Evolutionary conservation across 176 grass and related monocot genomes (phyloP).

Genomic region (Oryza officinalis): DNA sequence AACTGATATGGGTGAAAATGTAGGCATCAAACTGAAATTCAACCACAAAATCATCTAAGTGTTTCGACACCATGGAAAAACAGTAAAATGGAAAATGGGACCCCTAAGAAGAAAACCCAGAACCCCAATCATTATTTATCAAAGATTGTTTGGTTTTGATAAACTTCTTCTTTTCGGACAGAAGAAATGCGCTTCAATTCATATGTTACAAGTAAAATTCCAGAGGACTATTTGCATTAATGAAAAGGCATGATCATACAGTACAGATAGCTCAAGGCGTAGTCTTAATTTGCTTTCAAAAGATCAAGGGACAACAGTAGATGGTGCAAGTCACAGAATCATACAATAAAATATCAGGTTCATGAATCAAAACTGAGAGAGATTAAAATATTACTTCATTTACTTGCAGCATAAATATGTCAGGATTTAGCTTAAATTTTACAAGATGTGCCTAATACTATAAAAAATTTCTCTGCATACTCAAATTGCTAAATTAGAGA

Average conservation of each 20-base stretch:
- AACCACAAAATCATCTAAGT: neutral
- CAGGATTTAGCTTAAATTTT: slow-evolving; percentile 1
- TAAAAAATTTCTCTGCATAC: neutral
- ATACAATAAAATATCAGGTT: neutral
- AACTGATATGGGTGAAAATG: neutral
- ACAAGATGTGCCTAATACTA: slow-evolving; percentile 1
- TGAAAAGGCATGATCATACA: neutral
- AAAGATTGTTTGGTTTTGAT: neutral
- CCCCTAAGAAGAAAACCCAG: neutral
- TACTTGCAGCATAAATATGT: neutral
- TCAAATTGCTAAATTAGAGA: neutral
- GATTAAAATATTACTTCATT: slow-evolving; percentile 1
- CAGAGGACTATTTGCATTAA: neutral
- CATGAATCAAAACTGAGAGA: slow-evolving; percentile 1
- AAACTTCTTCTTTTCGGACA: neutral
- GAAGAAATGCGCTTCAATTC: neutral
- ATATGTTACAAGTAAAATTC: slow-evolving; percentile 8
- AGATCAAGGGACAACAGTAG: neutral
- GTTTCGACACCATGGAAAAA: slow-evolving; percentile 17
- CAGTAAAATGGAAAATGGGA: neutral
- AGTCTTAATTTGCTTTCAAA: neutral
- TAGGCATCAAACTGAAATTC: neutral
- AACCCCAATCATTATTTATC: neutral
- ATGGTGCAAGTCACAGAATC: neutral
- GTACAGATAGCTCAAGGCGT: neutral